phyloP scores from a whole-genome alignment of 495 filamentous ascomycete genomes.

The Elaphomyces granulatus region DNA sequence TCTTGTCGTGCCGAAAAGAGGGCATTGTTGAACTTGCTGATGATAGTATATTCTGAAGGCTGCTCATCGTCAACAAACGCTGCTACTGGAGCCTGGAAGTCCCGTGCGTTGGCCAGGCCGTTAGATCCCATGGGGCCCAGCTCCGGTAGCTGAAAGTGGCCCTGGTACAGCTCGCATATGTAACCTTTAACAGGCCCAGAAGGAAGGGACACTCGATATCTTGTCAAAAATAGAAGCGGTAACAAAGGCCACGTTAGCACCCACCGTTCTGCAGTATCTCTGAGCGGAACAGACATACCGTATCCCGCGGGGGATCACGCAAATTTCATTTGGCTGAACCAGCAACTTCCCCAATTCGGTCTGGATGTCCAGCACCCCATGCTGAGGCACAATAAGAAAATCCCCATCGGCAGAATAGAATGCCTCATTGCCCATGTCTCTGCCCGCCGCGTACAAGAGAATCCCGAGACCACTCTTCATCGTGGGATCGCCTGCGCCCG shows the following conservation, averaged over 20 bases:
- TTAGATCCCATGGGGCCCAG: slow-evolving; percentile 83
- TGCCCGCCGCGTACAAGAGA: slow-evolving; percentile 67
- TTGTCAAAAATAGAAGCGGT: slow-evolving; percentile 6
- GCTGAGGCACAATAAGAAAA: slow-evolving; percentile 71
- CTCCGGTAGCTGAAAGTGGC: slow-evolving; percentile 74
- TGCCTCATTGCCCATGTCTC: slow-evolving; percentile 61
- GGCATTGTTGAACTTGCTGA: slow-evolving; percentile 66
- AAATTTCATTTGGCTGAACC: slow-evolving; percentile 81
- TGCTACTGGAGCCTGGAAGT: slow-evolving; percentile 78
- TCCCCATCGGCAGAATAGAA: slow-evolving; percentile 91
- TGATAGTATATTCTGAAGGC: slow-evolving; percentile 38
- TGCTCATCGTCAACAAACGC: slow-evolving; percentile 49
- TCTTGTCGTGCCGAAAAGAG: slow-evolving; percentile 59
- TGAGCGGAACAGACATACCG: slow-evolving; percentile 1
- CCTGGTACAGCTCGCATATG: slow-evolving; percentile 74
- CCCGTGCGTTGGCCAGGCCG: slow-evolving; percentile 71
- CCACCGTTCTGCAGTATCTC: background rate
- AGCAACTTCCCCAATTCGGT: slow-evolving; percentile 72
- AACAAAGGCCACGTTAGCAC: background rate
- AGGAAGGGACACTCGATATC: slow-evolving; percentile 58
- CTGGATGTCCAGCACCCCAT: slow-evolving; percentile 71
- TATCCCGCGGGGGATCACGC: slow-evolving; percentile 73
- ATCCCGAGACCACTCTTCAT: slow-evolving; percentile 72
- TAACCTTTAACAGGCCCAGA: slow-evolving; percentile 62
- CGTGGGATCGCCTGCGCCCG: slow-evolving; percentile 70